Percentiles rank a stretch among this genome's conserved stretches.
phyloP scores from a whole-genome alignment of 305 asterid species.

The Plantago rigida region DNA sequence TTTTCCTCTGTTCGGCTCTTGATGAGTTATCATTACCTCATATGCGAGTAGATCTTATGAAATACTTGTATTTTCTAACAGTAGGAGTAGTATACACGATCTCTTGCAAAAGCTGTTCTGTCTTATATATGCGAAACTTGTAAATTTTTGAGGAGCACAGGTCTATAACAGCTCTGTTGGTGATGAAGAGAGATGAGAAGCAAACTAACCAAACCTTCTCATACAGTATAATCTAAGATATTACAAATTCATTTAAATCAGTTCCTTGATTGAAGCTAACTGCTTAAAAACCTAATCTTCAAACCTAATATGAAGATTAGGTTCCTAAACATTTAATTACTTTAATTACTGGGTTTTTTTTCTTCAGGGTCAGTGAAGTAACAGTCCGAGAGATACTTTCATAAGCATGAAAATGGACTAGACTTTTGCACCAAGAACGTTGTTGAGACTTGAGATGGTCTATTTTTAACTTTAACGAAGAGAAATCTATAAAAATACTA shows the following conservation, averaged over 20 bases:
- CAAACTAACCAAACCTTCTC: slow-evolving; percentile 22
- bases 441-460: not conserved
- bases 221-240: not conserved
- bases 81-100: too few relatives aligned
- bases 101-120: too few relatives aligned
- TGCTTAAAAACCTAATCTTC: slow-evolving; percentile 18
- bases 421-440: not conserved
- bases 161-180: not conserved
- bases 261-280: slow-evolving; percentile 37
- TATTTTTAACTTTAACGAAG: too few relatives aligned
- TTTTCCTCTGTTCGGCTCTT: too few relatives aligned
- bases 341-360: not conserved
- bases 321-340: not conserved
- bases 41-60: too few relatives aligned
- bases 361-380: not conserved
- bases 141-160: too few relatives aligned
- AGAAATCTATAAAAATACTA: too few relatives aligned
- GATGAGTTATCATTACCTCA: too few relatives aligned
- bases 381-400: too few relatives aligned
- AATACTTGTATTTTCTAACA: too few relatives aligned
- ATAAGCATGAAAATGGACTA: too few relatives aligned
- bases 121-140: too few relatives aligned
- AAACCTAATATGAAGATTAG: slow-evolving; percentile 18
- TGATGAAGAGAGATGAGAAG: slow-evolving; percentile 17
- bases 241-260: slow-evolving; percentile 13